Evolutionary conservation across 2,329 filamentous ascomycete genomes (phyloP).

Genomic region (Talaromyces sp.): DNA sequence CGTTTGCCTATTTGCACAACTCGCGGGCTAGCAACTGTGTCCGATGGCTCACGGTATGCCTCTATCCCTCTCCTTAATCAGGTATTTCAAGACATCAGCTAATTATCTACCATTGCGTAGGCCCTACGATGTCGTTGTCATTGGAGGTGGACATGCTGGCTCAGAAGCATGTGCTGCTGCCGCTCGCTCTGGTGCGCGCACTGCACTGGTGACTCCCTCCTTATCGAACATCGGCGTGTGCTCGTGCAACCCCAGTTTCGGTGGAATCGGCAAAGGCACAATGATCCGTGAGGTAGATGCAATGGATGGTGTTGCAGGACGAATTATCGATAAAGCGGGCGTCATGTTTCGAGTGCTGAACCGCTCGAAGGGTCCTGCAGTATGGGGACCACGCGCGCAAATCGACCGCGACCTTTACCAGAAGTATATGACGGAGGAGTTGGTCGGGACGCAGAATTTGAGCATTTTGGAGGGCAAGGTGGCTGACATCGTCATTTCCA

Average conservation of each 20-base stretch:
- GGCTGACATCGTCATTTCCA: constrained; percentile 81
- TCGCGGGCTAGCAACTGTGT: constrained; percentile 45
- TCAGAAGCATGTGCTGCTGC: constrained; percentile 91
- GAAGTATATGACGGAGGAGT: constrained; percentile 85
- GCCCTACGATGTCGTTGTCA: constrained; percentile 88
- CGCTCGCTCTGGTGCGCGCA: constrained; percentile 83
- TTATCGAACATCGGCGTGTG: constrained; percentile 89
- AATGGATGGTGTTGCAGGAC: constrained; percentile 83
- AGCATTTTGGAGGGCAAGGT: constrained; percentile 84
- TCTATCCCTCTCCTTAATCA: background rate
- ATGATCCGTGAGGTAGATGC: constrained; percentile 96
- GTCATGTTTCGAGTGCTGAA: constrained; percentile 94
- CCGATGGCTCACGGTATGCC: constrained; percentile 38
- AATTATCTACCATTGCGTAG: constrained; percentile 42
- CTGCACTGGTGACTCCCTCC: constrained; percentile 86
- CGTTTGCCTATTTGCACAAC: constrained; percentile 22
- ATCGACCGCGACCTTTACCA: constrained; percentile 91
- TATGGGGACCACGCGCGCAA: constrained; percentile 95
- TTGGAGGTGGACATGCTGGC: constrained; percentile 93
- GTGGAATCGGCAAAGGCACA: constrained; percentile 97
- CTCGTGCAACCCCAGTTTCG: constrained; percentile 96
- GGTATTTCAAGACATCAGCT: background rate
- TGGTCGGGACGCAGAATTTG: constrained; percentile 75
- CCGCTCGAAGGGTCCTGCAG: constrained; percentile 84
- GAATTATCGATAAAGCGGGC: constrained; percentile 89